A percentile compares a stretch with the other conserved stretches of the same genome.
Conservation (phyloP, 2,329 filamentous ascomycete species). For the Juglanconis sp. region DNA sequence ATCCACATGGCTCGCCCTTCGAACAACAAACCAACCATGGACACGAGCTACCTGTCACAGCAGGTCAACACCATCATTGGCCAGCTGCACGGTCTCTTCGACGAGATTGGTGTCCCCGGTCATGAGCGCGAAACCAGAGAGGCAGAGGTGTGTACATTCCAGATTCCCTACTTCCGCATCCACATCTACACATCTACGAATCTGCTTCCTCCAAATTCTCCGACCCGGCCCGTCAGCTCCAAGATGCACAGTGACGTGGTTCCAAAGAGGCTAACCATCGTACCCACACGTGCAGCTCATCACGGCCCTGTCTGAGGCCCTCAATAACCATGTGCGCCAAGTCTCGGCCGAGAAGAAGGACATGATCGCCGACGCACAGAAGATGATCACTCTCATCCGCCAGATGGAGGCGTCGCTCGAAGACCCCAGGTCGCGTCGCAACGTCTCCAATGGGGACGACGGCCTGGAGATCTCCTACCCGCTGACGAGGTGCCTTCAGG, state of each 20-base stretch:
- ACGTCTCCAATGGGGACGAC: slow-evolving; percentile 54
- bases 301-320: slow-evolving; percentile 81
- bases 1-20: slow-evolving; percentile 4
- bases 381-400: slow-evolving; percentile 78
- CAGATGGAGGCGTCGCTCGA: slow-evolving; percentile 93
- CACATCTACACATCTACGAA: background rate
- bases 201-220: slow-evolving; percentile 5
- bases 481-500: slow-evolving; percentile 72
- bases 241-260: slow-evolving; percentile 15
- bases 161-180: background rate
- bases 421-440: slow-evolving; percentile 63
- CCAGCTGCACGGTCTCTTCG: slow-evolving; percentile 90
- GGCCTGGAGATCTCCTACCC: slow-evolving; percentile 79
- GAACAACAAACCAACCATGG: slow-evolving; percentile 52
- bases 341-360: slow-evolving; percentile 87
- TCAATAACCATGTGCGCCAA: slow-evolving; percentile 82
- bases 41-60: slow-evolving; percentile 87
- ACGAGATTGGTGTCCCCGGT: slow-evolving; percentile 92
- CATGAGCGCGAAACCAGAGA: slow-evolving; percentile 91
- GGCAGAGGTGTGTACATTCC: slow-evolving; percentile 65
- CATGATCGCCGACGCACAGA: slow-evolving; percentile 84
- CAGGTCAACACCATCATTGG: slow-evolving; percentile 93
- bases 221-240: slow-evolving; percentile 1
- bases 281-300: slow-evolving; percentile 64
- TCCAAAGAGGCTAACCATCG: slow-evolving; percentile 10